Conservation (phyloP, 371 early-diverging fungal species). For the Mucor mucedo region DNA sequence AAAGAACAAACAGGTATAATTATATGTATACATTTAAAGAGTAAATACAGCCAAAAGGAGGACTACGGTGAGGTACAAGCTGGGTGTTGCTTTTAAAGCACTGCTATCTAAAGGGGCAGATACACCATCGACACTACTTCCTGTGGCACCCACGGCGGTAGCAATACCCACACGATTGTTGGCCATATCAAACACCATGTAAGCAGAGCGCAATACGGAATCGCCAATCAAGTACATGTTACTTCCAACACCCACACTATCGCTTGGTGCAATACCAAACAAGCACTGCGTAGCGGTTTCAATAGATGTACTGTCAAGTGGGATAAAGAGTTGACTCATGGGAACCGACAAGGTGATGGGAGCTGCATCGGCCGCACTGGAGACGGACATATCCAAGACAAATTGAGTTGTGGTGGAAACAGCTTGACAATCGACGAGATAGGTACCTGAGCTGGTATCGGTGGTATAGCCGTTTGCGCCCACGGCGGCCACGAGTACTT, state of each 20-base stretch:
- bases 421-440: conserved; percentile 31
- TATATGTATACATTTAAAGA: no score
- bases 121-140: conserved; percentile 33
- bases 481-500: conserved; percentile 27
- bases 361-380: conserved; percentile 3
- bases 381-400: conserved; percentile 26
- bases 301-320: conserved; percentile 30
- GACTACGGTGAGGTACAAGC: conserved; percentile 6
- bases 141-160: conserved; percentile 30
- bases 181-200: conserved; percentile 50
- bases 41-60: not conserved
- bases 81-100: not conserved
- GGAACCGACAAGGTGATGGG: conserved; percentile 38
- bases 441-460: conserved; percentile 31
- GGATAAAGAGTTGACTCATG: conserved; percentile 43
- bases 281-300: conserved; percentile 33
- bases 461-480: conserved; percentile 21
- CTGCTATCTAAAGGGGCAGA: conserved; percentile 5
- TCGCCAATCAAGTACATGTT: conserved; percentile 44
- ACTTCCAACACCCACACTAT: conserved; percentile 9
- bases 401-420: conserved; percentile 21
- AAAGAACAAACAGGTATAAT: not conserved
- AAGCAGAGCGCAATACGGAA: conserved; percentile 41
- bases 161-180: conserved; percentile 48
- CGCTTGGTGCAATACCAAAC: conserved; percentile 49